Evolutionary conservation across 495 filamentous ascomycete species (phyloP).

Genomic region (Daldinia concentrica): DNA sequence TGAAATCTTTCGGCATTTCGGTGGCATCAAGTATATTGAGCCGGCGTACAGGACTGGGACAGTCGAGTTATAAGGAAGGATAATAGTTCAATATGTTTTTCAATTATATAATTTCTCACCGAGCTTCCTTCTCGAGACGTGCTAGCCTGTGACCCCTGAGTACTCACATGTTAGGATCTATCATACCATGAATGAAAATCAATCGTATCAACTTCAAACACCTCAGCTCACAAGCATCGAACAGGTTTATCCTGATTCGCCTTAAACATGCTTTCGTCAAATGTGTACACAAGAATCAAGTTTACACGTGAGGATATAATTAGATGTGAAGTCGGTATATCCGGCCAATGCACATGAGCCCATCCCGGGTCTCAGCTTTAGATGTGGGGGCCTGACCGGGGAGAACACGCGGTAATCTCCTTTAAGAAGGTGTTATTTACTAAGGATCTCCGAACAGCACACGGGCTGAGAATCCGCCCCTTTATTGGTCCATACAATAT

Average conservation of each 20-base stretch:
- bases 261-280: neutral
- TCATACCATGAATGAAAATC: neutral
- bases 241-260: neutral
- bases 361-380: neutral
- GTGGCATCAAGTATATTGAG: neutral
- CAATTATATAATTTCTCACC: neutral
- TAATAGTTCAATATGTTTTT: neutral
- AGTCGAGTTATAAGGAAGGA: neutral
- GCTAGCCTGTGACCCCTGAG: neutral
- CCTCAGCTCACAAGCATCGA: neutral
- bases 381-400: conserved; percentile 7
- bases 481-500: neutral
- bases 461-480: conserved; percentile 1
- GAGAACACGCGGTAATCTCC: conserved; percentile 5
- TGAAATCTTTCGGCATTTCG: neutral
- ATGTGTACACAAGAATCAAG: neutral
- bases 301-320: neutral
- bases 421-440: conserved; percentile 12
- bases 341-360: neutral
- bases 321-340: neutral
- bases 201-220: neutral
- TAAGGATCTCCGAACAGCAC: conserved; percentile 3
- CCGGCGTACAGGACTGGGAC: neutral
- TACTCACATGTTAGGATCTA: neutral
- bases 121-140: neutral